phyloP scores from a whole-genome alignment of 2,329 filamentous ascomycete species.

The Chalara sp. region DNA sequence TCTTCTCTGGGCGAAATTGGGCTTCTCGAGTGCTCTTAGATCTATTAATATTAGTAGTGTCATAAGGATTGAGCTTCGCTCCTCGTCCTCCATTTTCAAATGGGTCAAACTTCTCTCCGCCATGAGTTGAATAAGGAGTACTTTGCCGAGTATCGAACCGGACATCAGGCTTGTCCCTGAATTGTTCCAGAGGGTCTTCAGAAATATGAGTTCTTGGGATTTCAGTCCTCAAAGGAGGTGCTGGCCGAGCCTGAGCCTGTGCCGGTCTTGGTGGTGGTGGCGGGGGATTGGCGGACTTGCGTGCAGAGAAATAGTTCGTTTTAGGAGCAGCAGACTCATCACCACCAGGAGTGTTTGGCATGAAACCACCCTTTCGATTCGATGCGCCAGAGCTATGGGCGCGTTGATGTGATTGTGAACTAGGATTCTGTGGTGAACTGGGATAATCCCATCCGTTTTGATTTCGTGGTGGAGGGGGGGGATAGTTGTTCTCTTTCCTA shows the following conservation, averaged over 20 bases:
- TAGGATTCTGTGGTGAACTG: constrained; percentile 14
- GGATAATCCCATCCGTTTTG: constrained; percentile 16
- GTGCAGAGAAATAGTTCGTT: constrained; percentile 23
- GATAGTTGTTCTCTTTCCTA: constrained; percentile 7
- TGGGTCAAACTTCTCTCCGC: constrained; percentile 53
- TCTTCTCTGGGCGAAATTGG: not conserved
- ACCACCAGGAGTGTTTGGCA: constrained; percentile 23
- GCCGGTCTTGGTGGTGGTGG: constrained; percentile 17
- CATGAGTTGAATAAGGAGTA: constrained; percentile 48
- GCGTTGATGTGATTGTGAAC: constrained; percentile 12
- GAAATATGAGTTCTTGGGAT: constrained; percentile 6
- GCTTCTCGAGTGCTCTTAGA: constrained; percentile 24
- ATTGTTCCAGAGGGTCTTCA: constrained; percentile 40
- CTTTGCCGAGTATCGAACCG: constrained; percentile 45
- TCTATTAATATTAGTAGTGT: constrained; percentile 29
- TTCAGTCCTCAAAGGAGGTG: not conserved
- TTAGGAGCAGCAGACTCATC: constrained; percentile 27
- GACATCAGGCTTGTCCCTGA: constrained; percentile 30
- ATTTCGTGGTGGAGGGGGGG: constrained; percentile 17
- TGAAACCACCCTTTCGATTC: constrained; percentile 24
- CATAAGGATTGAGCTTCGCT: constrained; percentile 53
- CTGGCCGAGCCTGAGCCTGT: constrained; percentile 1
- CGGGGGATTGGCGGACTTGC: constrained; percentile 17
- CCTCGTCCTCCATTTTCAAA: constrained; percentile 44
- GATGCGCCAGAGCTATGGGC: constrained; percentile 16